Conservation (phyloP, 768 basidiomycete species). For the Xerocomus spinulosus region DNA sequence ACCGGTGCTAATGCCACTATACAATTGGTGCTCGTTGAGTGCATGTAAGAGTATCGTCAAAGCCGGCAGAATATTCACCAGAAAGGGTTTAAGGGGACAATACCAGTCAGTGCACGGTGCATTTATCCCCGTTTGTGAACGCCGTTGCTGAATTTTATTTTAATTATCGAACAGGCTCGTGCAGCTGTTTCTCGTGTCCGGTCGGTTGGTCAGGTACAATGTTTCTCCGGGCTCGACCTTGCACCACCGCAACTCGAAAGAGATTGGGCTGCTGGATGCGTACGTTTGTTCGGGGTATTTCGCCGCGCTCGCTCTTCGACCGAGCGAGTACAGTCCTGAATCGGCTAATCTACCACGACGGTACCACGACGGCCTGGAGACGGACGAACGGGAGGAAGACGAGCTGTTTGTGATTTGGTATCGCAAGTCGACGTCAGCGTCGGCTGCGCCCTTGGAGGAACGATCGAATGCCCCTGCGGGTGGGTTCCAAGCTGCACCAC, state of each 20-base stretch:
- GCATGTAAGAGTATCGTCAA: conserved; percentile 74
- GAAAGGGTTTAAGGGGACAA: conserved; percentile 65
- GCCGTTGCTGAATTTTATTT: neutral
- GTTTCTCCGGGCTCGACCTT: conserved; percentile 56
- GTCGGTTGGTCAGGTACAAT: conserved; percentile 68
- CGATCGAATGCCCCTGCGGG: conserved; percentile 19
- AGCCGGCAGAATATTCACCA: conserved; percentile 68
- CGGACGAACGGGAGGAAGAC: conserved; percentile 84
- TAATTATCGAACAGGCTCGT: conserved; percentile 42
- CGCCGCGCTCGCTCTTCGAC: conserved; percentile 60
- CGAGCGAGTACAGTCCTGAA: conserved; percentile 59
- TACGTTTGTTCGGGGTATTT: conserved; percentile 88
- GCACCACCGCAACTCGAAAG: conserved; percentile 50
- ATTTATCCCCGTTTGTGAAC: too few species aligned
- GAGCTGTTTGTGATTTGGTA: conserved; percentile 81
- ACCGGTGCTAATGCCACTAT: conserved; percentile 58
- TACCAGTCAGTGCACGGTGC: conserved; percentile 57
- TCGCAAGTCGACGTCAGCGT: conserved; percentile 34
- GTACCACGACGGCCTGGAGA: conserved; percentile 88
- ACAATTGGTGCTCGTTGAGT: conserved; percentile 85
- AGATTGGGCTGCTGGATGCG: conserved; percentile 62
- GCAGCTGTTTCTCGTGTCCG: conserved; percentile 70
- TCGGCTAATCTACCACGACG: conserved; percentile 55
- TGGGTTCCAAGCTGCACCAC: conserved; percentile 12
- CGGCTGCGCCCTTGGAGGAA: neutral